Evolutionary conservation across 192 early-diverging fungal species (phyloP).

Genomic region (Spinellus fusiger): DNA sequence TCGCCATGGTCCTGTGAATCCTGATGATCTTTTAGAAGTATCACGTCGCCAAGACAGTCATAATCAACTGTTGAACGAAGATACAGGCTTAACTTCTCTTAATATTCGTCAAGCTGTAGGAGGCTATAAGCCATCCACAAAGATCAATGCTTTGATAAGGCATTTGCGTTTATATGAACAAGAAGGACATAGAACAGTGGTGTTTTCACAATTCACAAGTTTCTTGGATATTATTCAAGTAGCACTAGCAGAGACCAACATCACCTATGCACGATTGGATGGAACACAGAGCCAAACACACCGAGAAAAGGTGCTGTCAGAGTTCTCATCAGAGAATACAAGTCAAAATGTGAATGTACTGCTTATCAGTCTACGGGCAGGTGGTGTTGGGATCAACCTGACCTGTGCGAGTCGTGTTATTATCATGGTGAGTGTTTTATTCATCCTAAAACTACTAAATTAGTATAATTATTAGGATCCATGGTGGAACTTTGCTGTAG

Average conservation of each 20-base stretch:
- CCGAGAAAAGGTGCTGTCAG: constrained; percentile 47
- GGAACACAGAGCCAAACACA: constrained; percentile 61
- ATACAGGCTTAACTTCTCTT: not conserved
- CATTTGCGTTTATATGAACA: constrained; percentile 27
- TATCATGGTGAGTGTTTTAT: constrained; percentile 53
- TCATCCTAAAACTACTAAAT: constrained; percentile 33
- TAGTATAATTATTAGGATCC: constrained; percentile 42
- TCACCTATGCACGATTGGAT: constrained; percentile 70
- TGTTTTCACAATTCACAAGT: constrained; percentile 92
- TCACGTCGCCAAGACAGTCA: not conserved
- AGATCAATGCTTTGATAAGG: constrained; percentile 42
- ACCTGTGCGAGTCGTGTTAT: constrained; percentile 64
- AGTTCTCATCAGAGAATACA: constrained; percentile 34
- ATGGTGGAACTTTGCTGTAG: constrained; percentile 75
- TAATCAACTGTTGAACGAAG: constrained; percentile 2
- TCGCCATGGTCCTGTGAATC: constrained; percentile 39
- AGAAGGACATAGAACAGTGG: constrained; percentile 59
- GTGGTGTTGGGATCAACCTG: constrained; percentile 76
- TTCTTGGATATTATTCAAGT: constrained; percentile 73
- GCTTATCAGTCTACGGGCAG: constrained; percentile 65
- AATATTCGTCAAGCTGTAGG: constrained; percentile 20
- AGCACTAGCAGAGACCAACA: constrained; percentile 44
- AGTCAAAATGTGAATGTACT: constrained; percentile 33
- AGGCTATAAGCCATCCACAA: constrained; percentile 32
- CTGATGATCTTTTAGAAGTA: constrained; percentile 39